Percentiles rank a stretch among this genome's conserved stretches.
Evolutionary conservation across 306 rosid genomes (phyloP).

Genomic region (Abrus pulchellus): DNA sequence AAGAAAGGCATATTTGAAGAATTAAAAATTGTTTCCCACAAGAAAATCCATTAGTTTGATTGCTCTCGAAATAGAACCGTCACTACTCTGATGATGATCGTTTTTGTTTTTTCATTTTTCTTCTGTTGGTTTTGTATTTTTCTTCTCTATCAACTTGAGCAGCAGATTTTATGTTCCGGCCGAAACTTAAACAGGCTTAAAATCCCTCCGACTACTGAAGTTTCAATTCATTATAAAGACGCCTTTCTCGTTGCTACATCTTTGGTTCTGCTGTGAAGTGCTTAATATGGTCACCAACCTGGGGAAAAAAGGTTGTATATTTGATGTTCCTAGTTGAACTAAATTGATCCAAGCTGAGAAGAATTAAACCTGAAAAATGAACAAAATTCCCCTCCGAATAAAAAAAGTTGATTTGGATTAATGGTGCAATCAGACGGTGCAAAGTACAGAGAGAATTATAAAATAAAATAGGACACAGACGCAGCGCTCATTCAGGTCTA

Average conservation of each 20-base stretch:
- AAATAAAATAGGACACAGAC: no score
- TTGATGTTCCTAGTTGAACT: background rate
- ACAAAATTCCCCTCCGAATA: background rate
- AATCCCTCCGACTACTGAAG: background rate
- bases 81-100: background rate
- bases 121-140: background rate
- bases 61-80: background rate
- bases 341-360: background rate
- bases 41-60: background rate
- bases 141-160: background rate
- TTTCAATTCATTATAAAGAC: background rate
- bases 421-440: no score
- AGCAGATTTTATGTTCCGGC: background rate
- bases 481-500: no score
- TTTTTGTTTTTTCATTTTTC: no score
- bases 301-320: background rate
- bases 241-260: background rate
- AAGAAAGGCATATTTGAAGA: background rate
- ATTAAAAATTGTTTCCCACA: background rate
- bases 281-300: background rate
- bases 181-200: background rate
- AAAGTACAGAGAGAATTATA: no score
- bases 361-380: background rate
- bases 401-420: no score
- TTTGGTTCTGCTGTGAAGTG: background rate